Conservation (phyloP, 257 asterid species). For the Scutellaria barbata region DNA sequence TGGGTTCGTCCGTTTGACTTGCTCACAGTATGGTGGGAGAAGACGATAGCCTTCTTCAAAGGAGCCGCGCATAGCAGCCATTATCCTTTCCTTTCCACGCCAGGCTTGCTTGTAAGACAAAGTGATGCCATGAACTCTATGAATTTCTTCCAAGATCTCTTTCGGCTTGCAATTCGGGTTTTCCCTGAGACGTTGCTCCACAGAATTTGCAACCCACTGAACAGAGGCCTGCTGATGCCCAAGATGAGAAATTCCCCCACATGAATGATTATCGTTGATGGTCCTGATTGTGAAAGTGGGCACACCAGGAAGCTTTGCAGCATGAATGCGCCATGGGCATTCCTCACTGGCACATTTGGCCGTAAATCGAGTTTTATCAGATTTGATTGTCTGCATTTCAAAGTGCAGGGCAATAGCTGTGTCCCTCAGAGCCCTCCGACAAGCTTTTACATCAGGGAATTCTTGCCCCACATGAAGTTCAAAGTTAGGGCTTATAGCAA, state of each 20-base stretch:
- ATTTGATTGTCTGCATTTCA: slow-evolving; percentile 89
- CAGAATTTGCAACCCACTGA: slow-evolving; percentile 96
- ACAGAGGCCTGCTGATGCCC: slow-evolving; percentile 99
- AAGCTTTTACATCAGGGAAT: slow-evolving; percentile 87
- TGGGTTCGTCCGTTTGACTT: slow-evolving; percentile 81
- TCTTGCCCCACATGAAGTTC: slow-evolving; percentile 96
- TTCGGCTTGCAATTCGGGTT: slow-evolving; percentile 93
- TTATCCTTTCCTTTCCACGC: slow-evolving; percentile 95
- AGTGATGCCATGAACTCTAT: slow-evolving; percentile 79
- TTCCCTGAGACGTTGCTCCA: slow-evolving; percentile 82
- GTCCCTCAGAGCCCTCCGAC: slow-evolving; percentile 91
- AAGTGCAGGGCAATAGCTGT: slow-evolving; percentile 95
- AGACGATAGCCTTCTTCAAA: slow-evolving; percentile 95
- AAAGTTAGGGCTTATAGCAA: slow-evolving; percentile 56
- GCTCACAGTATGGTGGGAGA: slow-evolving; percentile 91
- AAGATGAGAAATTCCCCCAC: slow-evolving; percentile 88
- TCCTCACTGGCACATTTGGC: slow-evolving; percentile 89
- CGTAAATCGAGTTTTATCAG: slow-evolving; percentile 91
- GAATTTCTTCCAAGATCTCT: slow-evolving; percentile 94
- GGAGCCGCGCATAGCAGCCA: slow-evolving; percentile 95
- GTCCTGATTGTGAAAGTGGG: slow-evolving; percentile 94
- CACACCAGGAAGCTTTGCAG: slow-evolving; percentile 95
- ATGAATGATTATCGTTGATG: slow-evolving; percentile 72
- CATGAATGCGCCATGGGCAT: slow-evolving; percentile 98
- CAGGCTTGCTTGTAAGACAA: slow-evolving; percentile 97